A percentile compares a stretch with the other conserved stretches of the same genome.
phyloP scores from a whole-genome alignment of 1,284 basidiomycete species.

The Boletellus deceptivus region DNA sequence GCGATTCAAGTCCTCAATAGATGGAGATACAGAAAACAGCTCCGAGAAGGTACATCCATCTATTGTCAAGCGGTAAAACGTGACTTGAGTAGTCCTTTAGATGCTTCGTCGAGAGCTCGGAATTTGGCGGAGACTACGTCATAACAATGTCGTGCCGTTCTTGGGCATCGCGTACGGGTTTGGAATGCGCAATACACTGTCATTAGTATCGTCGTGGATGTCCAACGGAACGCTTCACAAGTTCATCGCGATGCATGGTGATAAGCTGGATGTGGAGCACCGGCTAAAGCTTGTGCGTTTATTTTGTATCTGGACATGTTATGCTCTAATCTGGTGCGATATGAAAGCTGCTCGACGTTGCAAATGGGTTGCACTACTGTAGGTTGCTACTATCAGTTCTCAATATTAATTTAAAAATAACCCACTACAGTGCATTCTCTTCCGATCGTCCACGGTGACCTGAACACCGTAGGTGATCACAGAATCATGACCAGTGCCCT shows the following conservation, averaged over 20 bases:
- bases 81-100: neutral
- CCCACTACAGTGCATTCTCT: neutral
- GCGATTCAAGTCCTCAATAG: neutral
- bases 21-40: neutral
- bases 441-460: neutral
- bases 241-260: neutral
- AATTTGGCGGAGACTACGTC: conserved; percentile 8
- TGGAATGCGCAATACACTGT: neutral
- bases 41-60: too few relatives aligned
- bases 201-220: conserved; percentile 12
- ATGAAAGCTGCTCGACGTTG: neutral
- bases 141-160: conserved; percentile 34
- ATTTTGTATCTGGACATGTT: neutral
- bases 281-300: neutral
- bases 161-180: conserved; percentile 1
- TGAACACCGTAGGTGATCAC: neutral
- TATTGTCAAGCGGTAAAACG: too few relatives aligned
- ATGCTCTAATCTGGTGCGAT: neutral
- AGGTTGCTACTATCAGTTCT: neutral
- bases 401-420: neutral
- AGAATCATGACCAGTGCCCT: neutral
- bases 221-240: neutral
- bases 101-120: conserved; percentile 1
- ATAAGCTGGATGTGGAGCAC: neutral
- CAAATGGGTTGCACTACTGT: neutral